Percentiles rank a stretch among this genome's conserved stretches.
Evolutionary conservation across 139 green algal species (phyloP).

Genomic region (Chlamydomonas sp.): DNA sequence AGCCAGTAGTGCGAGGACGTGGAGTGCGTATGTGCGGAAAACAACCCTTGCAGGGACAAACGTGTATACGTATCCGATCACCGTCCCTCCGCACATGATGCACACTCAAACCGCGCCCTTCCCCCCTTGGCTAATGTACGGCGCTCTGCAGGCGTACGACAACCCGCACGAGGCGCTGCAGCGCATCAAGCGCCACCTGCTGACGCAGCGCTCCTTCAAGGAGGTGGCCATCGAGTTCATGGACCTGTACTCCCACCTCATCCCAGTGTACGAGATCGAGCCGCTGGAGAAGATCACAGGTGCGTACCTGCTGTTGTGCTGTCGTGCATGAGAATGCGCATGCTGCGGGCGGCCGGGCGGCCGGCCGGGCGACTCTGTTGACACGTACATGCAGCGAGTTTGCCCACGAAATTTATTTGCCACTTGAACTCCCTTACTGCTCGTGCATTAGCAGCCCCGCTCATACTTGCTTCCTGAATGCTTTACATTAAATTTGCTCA

Average conservation of each 20-base stretch:
- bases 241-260: slow-evolving; percentile 97
- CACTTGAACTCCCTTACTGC: no score
- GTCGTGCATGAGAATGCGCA: neutral
- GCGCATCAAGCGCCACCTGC: slow-evolving; percentile 99
- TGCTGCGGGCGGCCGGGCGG: neutral
- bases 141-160: slow-evolving; percentile 90
- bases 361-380: no score
- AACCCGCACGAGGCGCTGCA: slow-evolving; percentile 99
- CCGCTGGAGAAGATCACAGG: slow-evolving; percentile 99
- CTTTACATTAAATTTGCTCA: neutral
- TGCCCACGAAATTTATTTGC: no score
- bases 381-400: no score
- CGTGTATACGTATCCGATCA: no score
- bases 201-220: slow-evolving; percentile 98
- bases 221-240: slow-evolving; percentile 98
- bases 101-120: neutral
- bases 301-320: neutral
- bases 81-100: no score
- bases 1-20: no score
- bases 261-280: slow-evolving; percentile 99
- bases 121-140: no score
- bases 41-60: no score
- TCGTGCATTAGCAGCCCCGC: no score
- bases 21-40: no score
- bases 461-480: no score